A percentile compares a stretch with the other conserved stretches of the same genome.
Conservation (phyloP, 805 yeast species). For the Saccharomyces paradoxus region DNA sequence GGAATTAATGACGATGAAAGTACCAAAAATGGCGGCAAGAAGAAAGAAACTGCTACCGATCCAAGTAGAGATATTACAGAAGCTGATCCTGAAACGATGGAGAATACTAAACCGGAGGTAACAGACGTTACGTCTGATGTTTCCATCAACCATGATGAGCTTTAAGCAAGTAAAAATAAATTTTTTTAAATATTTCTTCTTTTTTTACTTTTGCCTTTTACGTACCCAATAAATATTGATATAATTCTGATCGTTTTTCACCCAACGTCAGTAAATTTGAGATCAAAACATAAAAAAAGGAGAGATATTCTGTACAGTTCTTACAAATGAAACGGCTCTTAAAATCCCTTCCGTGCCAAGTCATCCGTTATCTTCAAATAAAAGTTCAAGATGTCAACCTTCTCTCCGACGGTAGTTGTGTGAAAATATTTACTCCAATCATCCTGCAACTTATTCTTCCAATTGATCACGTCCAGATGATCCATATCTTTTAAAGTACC, state of each 20-base stretch:
- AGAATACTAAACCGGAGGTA: not conserved
- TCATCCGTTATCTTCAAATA: slow-evolving; percentile 61
- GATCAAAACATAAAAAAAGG: not conserved
- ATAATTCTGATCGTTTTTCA: not conserved
- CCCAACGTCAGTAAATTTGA: not conserved
- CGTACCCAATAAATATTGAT: not conserved
- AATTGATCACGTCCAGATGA: slow-evolving; percentile 79
- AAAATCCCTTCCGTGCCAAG: slow-evolving; percentile 52
- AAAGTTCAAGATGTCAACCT: slow-evolving; percentile 59
- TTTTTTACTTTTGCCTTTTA: not conserved
- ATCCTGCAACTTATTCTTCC: slow-evolving; percentile 52
- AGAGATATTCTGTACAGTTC: not conserved
- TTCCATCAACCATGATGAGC: not conserved
- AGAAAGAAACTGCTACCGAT: not conserved
- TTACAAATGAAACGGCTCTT: not conserved
- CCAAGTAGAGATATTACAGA: not conserved
- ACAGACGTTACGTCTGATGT: not conserved
- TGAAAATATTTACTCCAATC: slow-evolving; percentile 12
- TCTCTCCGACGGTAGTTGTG: slow-evolving; percentile 22
- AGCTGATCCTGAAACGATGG: not conserved
- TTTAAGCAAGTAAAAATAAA: not conserved
- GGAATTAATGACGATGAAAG: not conserved
- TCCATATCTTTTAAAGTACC: slow-evolving; percentile 76
- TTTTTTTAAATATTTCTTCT: not conserved
- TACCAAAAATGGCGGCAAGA: not conserved